Evolutionary conservation across 192 early-diverging fungal genomes (phyloP).

Genomic region (Phlyctochytrium bullatum): DNA sequence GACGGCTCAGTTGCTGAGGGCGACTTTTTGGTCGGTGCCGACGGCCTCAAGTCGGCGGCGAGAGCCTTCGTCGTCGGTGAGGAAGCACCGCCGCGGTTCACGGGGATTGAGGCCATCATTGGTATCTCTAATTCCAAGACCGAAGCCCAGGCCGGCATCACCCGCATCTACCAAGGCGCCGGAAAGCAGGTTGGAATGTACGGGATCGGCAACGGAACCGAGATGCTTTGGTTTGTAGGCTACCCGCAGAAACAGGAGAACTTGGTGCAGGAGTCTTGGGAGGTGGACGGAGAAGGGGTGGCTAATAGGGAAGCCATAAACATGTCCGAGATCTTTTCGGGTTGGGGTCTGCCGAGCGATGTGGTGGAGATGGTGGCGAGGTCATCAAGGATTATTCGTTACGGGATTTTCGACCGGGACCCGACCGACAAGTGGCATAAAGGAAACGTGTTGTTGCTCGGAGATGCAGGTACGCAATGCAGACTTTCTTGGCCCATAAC

Average conservation of each 20-base stretch:
- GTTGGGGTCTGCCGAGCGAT: background rate
- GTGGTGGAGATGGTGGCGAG: background rate
- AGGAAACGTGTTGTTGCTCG: conserved; percentile 14
- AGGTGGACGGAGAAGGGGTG: background rate
- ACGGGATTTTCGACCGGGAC: conserved; percentile 9
- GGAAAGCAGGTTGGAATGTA: conserved; percentile 1
- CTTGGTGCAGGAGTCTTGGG: background rate
- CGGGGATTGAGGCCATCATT: conserved; percentile 13
- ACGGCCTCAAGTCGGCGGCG: conserved; percentile 14
- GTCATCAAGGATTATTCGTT: background rate
- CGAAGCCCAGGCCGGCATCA: background rate
- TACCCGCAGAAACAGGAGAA: background rate
- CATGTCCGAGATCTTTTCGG: background rate
- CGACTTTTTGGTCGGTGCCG: conserved; percentile 19
- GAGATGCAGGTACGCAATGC: conserved; percentile 5
- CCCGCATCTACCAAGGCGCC: background rate
- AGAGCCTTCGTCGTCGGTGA: conserved; percentile 28
- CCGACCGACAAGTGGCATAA: conserved; percentile 7
- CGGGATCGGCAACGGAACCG: background rate
- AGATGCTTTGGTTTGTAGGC: conserved; percentile 2
- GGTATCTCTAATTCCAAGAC: conserved; percentile 11
- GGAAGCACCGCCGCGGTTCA: conserved; percentile 11
- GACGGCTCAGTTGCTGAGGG: conserved; percentile 7
- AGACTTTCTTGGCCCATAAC: background rate
- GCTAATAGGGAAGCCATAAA: background rate